Percentiles rank a stretch among this genome's conserved stretches.
phyloP scores from a whole-genome alignment of 768 basidiomycete genomes.

The Amanita pallidorosea region DNA sequence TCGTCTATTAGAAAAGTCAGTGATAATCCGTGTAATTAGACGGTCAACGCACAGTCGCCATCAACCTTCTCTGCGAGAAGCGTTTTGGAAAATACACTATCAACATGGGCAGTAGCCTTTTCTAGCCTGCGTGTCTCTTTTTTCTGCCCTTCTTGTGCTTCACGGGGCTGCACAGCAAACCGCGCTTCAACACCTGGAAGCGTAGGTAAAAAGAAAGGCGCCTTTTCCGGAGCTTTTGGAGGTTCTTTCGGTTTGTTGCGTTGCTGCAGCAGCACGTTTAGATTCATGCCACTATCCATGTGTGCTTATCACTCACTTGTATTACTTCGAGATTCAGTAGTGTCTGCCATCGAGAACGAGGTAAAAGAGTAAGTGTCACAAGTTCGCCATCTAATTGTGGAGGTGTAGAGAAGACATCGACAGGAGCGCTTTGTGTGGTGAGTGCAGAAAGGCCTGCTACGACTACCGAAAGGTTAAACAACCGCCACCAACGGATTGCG shows the following conservation, averaged over 20 bases:
- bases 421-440: constrained; percentile 44
- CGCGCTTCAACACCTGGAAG: constrained; percentile 79
- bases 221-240: constrained; percentile 89
- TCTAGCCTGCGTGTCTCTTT: constrained; percentile 44
- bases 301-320: constrained; percentile 39
- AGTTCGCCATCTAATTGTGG: constrained; percentile 82
- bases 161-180: constrained; percentile 45
- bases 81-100: constrained; percentile 64
- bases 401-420: constrained; percentile 75
- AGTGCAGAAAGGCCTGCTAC: constrained; percentile 63
- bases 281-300: background rate
- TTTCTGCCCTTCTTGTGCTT: constrained; percentile 18
- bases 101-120: constrained; percentile 35
- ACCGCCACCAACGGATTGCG: background rate
- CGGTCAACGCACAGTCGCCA: constrained; percentile 53
- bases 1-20: constrained; percentile 48
- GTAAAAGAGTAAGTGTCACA: constrained; percentile 87
- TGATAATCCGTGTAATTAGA: background rate
- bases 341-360: constrained; percentile 92
- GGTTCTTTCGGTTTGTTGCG: constrained; percentile 96
- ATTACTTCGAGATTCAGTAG: constrained; percentile 94
- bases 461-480: constrained; percentile 26
- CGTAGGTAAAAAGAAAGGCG: constrained; percentile 95
- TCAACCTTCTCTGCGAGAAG: constrained; percentile 42
- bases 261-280: constrained; percentile 37